phyloP scores from a whole-genome alignment of 2,329 filamentous ascomycete species.

The Aureobasidium sp. region DNA sequence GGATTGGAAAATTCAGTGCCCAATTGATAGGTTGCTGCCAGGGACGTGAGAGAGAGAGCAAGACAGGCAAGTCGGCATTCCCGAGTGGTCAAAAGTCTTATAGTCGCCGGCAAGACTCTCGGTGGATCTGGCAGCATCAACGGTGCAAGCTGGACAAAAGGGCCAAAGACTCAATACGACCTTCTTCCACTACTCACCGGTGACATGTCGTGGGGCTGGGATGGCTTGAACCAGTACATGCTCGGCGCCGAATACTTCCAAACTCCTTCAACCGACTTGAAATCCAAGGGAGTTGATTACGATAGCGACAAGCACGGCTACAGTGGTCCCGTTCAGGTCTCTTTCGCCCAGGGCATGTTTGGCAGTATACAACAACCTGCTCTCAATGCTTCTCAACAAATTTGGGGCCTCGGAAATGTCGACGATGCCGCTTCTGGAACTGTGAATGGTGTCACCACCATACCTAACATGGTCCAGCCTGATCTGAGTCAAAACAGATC shows the following conservation, averaged over 20 bases:
- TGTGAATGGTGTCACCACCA: conserved; percentile 21
- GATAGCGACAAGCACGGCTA: conserved; percentile 17
- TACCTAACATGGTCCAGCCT: conserved; percentile 22
- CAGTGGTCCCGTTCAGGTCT: conserved; percentile 20
- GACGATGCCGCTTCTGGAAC: conserved; percentile 21
- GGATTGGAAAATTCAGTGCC: too few relatives aligned
- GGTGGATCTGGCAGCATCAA: conserved; percentile 23
- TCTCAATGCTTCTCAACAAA: conserved; percentile 18
- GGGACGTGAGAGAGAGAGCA: too few relatives aligned
- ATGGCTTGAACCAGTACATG: conserved; percentile 22
- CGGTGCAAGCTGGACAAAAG: conserved; percentile 25
- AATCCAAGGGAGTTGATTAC: conserved; percentile 20
- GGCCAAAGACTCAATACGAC: conserved; percentile 22
- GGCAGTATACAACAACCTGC: conserved; percentile 20
- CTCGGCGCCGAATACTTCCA: conserved; percentile 21
- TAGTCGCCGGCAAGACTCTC: conserved; percentile 23
- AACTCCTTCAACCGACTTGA: conserved; percentile 15
- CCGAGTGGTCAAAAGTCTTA: too few relatives aligned
- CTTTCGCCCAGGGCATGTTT: conserved; percentile 21
- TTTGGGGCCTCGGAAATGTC: conserved; percentile 17
- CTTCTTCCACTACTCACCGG: conserved; percentile 23
- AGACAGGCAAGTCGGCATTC: too few relatives aligned
- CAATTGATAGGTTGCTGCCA: too few relatives aligned
- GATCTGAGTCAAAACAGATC: conserved; percentile 22
- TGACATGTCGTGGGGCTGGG: conserved; percentile 22